These are phyloP conservation scores for Lasiosphaeria hispida DNA, from an alignment of 495 filamentous ascomycete species.

Conservation along the genomic window DNA sequence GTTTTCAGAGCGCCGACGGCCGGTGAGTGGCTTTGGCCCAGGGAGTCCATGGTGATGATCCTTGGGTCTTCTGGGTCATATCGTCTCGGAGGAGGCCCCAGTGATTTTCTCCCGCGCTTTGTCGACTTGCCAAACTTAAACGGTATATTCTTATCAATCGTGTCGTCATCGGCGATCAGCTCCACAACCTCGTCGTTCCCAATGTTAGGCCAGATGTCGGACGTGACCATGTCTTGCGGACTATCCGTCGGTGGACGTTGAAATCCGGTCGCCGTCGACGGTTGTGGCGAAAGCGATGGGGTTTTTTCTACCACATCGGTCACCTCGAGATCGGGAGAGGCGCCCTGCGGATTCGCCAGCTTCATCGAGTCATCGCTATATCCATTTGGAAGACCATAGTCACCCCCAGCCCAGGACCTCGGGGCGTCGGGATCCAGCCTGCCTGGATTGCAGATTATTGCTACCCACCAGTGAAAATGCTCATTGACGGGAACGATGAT, in stretches of 20 bases:
- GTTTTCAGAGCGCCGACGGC: constrained; percentile 67
- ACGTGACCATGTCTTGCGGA: constrained; percentile 18
- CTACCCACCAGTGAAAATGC: constrained; percentile 85
- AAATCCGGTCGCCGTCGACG: constrained; percentile 19
- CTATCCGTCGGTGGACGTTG: constrained; percentile 29
- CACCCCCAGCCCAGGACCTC: background rate
- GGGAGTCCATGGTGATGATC: constrained; percentile 88
- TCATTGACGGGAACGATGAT: constrained; percentile 92
- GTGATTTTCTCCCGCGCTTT: constrained; percentile 27
- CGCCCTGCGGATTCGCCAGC: background rate
- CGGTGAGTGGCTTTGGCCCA: constrained; percentile 58
- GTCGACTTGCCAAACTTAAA: background rate
- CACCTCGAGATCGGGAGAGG: constrained; percentile 21
- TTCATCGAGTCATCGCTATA: background rate
- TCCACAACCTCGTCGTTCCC: constrained; percentile 16
- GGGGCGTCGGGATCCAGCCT: constrained; percentile 40
- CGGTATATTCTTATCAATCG: background rate
- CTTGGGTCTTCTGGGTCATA: constrained; percentile 48
- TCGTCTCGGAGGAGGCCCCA: constrained; percentile 29
- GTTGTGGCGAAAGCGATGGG: constrained; percentile 2
- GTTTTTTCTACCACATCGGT: constrained; percentile 1
- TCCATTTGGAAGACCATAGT: background rate
- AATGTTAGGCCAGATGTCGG: constrained; percentile 12
- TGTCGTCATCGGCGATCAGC: constrained; percentile 11
- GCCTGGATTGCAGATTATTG: constrained; percentile 89